phyloP scores from a whole-genome alignment of 805 yeast species.

The Brettanomyces custersianus region DNA sequence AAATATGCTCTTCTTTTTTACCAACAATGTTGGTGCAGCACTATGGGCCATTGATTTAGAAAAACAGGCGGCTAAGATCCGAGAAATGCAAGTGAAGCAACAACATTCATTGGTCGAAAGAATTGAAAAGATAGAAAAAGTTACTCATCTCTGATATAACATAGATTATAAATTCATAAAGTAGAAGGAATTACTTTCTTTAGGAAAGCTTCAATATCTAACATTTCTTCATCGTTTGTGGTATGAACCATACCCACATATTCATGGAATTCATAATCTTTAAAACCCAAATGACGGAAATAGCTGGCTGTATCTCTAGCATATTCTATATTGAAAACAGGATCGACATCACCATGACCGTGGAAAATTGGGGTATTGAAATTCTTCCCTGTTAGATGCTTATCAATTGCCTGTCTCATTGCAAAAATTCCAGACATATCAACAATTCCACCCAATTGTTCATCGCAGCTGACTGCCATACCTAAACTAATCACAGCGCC shows the following conservation, averaged over 20 bases:
- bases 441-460: conserved; percentile 70
- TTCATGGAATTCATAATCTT: conserved; percentile 37
- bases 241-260: conserved; percentile 66
- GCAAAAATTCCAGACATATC: conserved; percentile 71
- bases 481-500: conserved; percentile 81
- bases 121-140: not conserved
- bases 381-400: conserved; percentile 31
- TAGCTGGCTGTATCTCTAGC: conserved; percentile 36
- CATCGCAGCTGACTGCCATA: conserved; percentile 40
- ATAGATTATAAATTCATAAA: conserved; percentile 1
- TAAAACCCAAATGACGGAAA: conserved; percentile 37
- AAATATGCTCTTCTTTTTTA: conserved; percentile 44
- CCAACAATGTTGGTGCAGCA: conserved; percentile 56
- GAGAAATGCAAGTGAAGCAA: too few relatives aligned
- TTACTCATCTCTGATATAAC: not conserved
- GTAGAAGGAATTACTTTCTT: conserved; percentile 19
- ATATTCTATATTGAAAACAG: conserved; percentile 38
- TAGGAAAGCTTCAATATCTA: conserved; percentile 41
- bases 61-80: not conserved
- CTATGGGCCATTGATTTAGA: conserved; percentile 47
- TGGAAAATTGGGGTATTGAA: conserved; percentile 68
- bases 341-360: conserved; percentile 82
- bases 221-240: conserved; percentile 57
- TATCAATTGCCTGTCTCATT: conserved; percentile 20
- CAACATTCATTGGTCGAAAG: too few relatives aligned